These are phyloP conservation scores for Coemansia sp. DNA, from an alignment of 192 early-diverging fungal genomes.

Conservation along the genomic window DNA sequence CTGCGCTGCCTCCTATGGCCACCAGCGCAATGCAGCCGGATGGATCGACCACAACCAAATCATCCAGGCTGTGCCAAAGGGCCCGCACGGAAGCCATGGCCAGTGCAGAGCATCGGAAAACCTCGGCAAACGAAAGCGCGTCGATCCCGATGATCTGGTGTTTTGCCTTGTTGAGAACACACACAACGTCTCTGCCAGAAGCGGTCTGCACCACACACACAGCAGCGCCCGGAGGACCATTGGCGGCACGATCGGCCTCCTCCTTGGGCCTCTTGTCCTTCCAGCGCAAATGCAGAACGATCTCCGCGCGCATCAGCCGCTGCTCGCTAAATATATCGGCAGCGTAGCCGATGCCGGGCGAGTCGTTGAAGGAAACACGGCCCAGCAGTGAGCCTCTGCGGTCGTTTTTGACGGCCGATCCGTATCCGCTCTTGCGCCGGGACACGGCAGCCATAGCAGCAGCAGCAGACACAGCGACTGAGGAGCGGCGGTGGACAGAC, in stretches of 20 bases:
- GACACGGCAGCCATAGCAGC: conserved; percentile 25
- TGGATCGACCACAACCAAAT: conserved; percentile 32
- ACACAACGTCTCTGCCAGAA: conserved; percentile 28
- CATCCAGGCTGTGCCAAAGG: conserved; percentile 18
- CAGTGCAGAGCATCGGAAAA: conserved; percentile 31
- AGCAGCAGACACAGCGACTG: conserved; percentile 28
- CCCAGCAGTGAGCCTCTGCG: conserved; percentile 47
- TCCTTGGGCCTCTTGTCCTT: conserved; percentile 21
- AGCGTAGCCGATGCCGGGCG: conserved; percentile 38
- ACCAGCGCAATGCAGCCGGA: conserved; percentile 16
- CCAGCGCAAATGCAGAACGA: conserved; percentile 41
- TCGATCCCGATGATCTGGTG: conserved; percentile 28
- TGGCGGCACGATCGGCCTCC: not conserved
- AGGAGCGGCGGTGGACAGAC: conserved; percentile 49
- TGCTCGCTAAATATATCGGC: conserved; percentile 49
- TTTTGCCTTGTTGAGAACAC: conserved; percentile 18
- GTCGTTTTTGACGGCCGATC: conserved; percentile 34
- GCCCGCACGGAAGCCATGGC: conserved; percentile 25
- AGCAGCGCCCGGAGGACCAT: conserved; percentile 5
- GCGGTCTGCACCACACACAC: conserved; percentile 38
- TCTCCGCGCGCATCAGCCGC: conserved; percentile 43
- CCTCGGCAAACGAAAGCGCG: conserved; percentile 17
- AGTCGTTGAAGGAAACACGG: conserved; percentile 48
- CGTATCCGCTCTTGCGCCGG: conserved; percentile 36
- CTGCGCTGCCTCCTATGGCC: not conserved